These are phyloP conservation scores for Ophiorrhiza pumila DNA, from an alignment of 257 asterid species.

Conservation along the genomic window DNA sequence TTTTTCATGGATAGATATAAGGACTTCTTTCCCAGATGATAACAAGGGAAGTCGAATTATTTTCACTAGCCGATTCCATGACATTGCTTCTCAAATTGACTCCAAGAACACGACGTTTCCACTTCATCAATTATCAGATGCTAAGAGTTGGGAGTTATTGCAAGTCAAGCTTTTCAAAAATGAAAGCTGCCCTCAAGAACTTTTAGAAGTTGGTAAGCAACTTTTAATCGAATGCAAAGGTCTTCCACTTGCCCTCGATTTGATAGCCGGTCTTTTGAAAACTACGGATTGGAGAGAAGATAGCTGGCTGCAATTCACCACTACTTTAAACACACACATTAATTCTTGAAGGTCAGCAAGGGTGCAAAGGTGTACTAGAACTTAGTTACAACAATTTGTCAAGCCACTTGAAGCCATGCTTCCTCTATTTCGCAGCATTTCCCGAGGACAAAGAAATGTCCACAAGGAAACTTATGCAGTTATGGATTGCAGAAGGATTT, in stretches of 20 bases:
- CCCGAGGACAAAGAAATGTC: neutral
- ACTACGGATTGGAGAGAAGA: neutral
- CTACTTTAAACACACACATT: neutral
- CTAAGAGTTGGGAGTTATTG: neutral
- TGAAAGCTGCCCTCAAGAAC: neutral
- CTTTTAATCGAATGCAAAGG: neutral
- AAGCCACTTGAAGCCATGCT: slow-evolving; percentile 6
- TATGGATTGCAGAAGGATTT: slow-evolving; percentile 23
- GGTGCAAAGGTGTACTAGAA: slow-evolving; percentile 8
- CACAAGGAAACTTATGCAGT: neutral
- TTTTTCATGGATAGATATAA: neutral
- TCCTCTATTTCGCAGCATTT: slow-evolving; percentile 6
- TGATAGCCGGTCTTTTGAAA: neutral
- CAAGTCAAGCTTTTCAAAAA: neutral
- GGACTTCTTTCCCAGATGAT: neutral
- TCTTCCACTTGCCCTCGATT: neutral
- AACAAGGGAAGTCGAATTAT: neutral
- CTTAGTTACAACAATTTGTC: slow-evolving; percentile 9
- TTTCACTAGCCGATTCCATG: slow-evolving; percentile 3
- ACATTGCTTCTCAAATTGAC: neutral
- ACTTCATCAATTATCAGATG: neutral
- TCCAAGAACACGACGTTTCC: neutral
- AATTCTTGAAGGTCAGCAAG: neutral
- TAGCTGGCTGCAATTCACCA: neutral
- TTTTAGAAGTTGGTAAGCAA: neutral